Evolutionary conservation across 2,329 filamentous ascomycete species (phyloP), one percentile per base, ranked within the genome.

Genomic region (Helminthosporium solani): DNA sequence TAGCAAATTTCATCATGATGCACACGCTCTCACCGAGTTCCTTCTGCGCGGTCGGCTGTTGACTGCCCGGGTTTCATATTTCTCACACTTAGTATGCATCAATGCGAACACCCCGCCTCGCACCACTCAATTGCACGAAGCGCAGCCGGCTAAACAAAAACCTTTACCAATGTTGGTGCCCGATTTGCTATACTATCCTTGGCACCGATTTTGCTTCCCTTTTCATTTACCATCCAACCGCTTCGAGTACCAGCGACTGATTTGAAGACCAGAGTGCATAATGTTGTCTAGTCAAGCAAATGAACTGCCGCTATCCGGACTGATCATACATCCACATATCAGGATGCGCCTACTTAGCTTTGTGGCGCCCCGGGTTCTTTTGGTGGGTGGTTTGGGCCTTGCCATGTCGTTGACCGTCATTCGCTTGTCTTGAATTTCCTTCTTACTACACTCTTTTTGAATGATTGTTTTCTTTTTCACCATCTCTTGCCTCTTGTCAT

Each of bases 61-160:
- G 35, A 20, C 15, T 36, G 44, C 44, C 50, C 50, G 38, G 42
- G 50, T 53, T 50, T 53, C 50, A 50, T 34, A 37, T 11, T 35
- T 20, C 25, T 46, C 46, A n/a, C n/a, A n/a, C n/a, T n/a, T n/a
- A 25, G 6, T 25, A 50, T 47, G 47, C 50, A 16, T 27, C 46
- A 49, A 49, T 49, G 49, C 49, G 28, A 42, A 27, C 19, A 33
- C 28, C 49, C 42, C 44, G n/a, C 42, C 44, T 44, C 15, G 19
- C 19, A 19, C 44, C 38, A 48, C 50, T 47, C 21, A 40, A 15
- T 38, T 2, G 19, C 16, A 7, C 28, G 9, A 30, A 33, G n/a
- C n/a, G n/a, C 21, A 6, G 19, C 40, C 20, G 49, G 42, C 49
- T 52, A 41, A 52, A 49, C 28, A 3, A 3, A 40, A 27, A 3